phyloP scores from a whole-genome alignment of 345 rosid genomes.

The Ailanthus altissimus region DNA sequence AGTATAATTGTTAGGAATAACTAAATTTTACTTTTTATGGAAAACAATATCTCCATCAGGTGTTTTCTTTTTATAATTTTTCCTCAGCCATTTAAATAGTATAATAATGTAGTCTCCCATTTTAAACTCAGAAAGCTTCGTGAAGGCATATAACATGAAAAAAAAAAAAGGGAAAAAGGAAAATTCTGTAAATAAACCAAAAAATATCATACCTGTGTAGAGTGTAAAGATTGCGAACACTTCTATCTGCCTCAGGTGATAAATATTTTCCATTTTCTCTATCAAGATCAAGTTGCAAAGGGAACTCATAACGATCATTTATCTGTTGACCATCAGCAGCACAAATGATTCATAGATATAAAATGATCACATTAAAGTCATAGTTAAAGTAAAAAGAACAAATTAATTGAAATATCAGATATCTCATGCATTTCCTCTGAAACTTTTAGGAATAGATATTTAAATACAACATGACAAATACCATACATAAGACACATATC shows the following conservation, averaged over 20 bases:
- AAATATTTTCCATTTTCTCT: constrained; percentile 75
- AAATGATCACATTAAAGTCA: background rate
- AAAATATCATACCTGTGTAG: constrained; percentile 63
- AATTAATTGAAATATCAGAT: background rate
- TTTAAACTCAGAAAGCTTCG: background rate
- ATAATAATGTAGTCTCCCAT: too few species aligned
- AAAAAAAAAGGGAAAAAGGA: too few species aligned
- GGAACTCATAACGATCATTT: constrained; percentile 93
- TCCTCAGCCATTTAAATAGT: background rate
- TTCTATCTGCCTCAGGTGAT: constrained; percentile 85
- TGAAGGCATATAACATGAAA: background rate
- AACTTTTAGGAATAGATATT: background rate
- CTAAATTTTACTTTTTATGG: background rate
- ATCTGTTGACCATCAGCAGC: constrained; percentile 42
- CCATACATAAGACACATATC: background rate
- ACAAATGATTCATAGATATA: background rate
- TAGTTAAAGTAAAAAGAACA: background rate
- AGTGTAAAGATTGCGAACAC: constrained; percentile 83
- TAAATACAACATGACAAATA: background rate
- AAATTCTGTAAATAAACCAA: background rate
- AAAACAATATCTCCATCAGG: background rate
- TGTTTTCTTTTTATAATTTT: background rate
- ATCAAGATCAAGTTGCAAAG: constrained; percentile 95
- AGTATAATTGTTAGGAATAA: too few species aligned
- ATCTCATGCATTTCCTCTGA: background rate